Evolutionary conservation across 2,329 filamentous ascomycete species (phyloP), one percentile per base, ranked within the genome.

Genomic region (Dactylellina parvicollis): DNA sequence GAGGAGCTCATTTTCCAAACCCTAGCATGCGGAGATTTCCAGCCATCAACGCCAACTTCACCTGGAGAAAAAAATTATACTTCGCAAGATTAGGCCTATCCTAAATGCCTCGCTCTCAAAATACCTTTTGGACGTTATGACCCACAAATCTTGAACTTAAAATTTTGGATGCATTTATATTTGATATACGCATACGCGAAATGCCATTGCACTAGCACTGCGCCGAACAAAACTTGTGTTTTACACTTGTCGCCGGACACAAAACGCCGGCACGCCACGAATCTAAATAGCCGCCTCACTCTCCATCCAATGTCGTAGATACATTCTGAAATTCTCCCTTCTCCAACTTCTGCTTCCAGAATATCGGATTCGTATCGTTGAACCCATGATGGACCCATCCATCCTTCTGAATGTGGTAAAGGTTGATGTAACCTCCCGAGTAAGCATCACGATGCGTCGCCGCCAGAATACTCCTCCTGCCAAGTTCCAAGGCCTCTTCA

Each of bases 301-400:
- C n/a, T n/a, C 10, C 32, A 54, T 72, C 67, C 50, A 72, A 65
- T 42, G 59, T 59, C 32, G 90, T 91, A 69, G 92, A 96, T 60
- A 97, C 93, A 81, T 97, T 97, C 76, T 90, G 94, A 82, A 99
- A 99, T 85, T 99, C 95, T 82, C 93, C 93, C 88, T 96, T 96
- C 82, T 96, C 90, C 80, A 99, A 83, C 88, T 99, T 99, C 54
- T 93, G 97, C 86, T 96, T 90, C 95, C 95, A 99, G 89, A 99
- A 99, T 80, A 98, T 96, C 46, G 94, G 94, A 85, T 98, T 97
- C 78, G 94, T 98, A 82, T 99, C 95, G 77, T 85, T 92, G 86
- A 99, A 99, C 75, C 95, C 95, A 80, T 98, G 94, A 87, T 96
- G 96, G 79, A 96, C 93, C 95, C 95, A 99, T 78, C 95, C 95